These are phyloP conservation scores for Pichia ethanolica DNA, from an alignment of 805 yeast species.

Conservation along the genomic window DNA sequence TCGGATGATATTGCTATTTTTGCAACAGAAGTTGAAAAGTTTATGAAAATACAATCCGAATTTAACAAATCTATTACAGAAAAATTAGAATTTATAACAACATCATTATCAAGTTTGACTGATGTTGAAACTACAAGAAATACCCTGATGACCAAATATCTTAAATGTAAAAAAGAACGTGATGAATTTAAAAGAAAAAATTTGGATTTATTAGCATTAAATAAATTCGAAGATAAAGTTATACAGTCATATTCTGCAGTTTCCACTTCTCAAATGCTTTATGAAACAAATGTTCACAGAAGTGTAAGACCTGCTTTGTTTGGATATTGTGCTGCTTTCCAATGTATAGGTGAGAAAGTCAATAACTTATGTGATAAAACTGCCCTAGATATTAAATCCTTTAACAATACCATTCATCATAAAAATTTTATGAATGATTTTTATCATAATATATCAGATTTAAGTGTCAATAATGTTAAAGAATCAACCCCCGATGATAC, in stretches of 20 bases:
- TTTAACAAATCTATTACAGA: background rate
- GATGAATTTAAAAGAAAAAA: conserved; percentile 2
- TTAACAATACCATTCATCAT: background rate
- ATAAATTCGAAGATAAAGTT: conserved; percentile 1
- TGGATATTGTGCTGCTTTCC: background rate
- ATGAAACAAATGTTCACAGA: background rate
- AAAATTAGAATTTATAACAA: background rate
- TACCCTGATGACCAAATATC: background rate
- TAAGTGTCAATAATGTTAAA: background rate
- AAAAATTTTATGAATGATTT: background rate
- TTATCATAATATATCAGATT: background rate
- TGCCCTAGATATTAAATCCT: background rate
- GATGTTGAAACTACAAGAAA: conserved; percentile 2
- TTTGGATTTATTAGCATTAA: background rate
- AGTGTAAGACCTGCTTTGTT: conserved; percentile 1
- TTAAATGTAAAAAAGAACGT: background rate
- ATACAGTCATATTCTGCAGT: background rate
- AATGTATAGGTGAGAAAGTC: background rate
- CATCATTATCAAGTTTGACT: background rate
- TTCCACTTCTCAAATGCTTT: background rate
- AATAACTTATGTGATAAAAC: background rate
- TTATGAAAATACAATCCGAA: background rate
- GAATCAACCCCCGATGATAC: background rate
- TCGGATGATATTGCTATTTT: conserved; percentile 1
- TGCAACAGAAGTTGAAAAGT: conserved; percentile 4